Evolutionary conservation across 257 asterid genomes (phyloP), one percentile per base, ranked within the genome.

Genomic region (Cinchona pubescens): DNA sequence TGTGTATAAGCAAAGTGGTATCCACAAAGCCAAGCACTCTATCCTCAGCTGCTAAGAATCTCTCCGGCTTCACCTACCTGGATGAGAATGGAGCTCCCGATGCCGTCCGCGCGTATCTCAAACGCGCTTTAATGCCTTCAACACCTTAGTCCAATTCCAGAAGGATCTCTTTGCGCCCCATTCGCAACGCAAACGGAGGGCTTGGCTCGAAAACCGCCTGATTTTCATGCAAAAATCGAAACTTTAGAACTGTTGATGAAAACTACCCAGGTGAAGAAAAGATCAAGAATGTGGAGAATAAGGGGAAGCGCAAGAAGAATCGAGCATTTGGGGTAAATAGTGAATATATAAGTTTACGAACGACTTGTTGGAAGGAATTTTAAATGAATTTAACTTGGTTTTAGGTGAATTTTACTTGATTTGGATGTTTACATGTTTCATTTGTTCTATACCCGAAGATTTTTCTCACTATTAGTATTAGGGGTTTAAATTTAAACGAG

Each of bases 21-120:
- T 84, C 86, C 4, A 38, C 82, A 30, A 79, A 75, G 67, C 84
- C 89, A 48, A 76, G 84, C n/a, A 82, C 88, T 30, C 82, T 85
- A 21, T 63, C 90, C 0, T 71, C 85, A 32, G 96, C 93, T 11
- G 89, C 93, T 1, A 84, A 83, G 53, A 82, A 78, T 40, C 67
- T 91, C 37, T 42, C 80, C 45, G 56, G 79, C 62, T 91, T 91
- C 75, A 80, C 87, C 69, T 61, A 83, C 73, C 75, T 83, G 42
- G 89, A 87, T 42, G 87, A 87, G 0, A 83, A 78, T 59, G 93
- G 91, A 23, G 83, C 93, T 56, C 86, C 93, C 34, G 72, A 85
- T 43, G 83, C 88, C 19, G 79, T 89, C 16, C 74, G 86, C 48
- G 14, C 83, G 42, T 91, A 85, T 77, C 64, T 91, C 68, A 79